Conservation (phyloP, 1,139 yeast species). For the Taphrina betulina region DNA sequence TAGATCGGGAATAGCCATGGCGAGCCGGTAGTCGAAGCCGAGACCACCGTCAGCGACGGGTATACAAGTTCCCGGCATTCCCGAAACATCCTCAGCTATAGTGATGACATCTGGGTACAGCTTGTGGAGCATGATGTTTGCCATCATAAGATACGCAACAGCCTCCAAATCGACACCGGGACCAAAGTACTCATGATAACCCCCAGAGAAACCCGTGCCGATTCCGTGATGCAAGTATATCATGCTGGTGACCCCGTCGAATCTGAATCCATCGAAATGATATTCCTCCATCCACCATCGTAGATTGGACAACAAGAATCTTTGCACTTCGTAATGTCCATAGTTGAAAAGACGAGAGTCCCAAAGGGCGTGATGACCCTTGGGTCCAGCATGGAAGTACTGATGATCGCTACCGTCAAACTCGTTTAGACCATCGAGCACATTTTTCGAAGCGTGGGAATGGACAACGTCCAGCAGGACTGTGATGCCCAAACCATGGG, state of each 20-base stretch:
- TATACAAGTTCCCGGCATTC: constrained; percentile 91
- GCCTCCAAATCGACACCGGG: constrained; percentile 85
- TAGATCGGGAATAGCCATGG: constrained; percentile 99
- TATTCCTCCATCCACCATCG: constrained; percentile 80
- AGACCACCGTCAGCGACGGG: constrained; percentile 76
- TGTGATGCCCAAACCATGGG: constrained; percentile 81
- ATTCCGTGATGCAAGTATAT: constrained; percentile 88
- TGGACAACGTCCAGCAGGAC: constrained; percentile 91
- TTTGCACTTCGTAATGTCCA: constrained; percentile 81
- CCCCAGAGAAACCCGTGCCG: constrained; percentile 85
- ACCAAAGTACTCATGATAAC: constrained; percentile 85
- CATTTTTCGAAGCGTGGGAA: constrained; percentile 93
- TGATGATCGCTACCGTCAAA: constrained; percentile 96
- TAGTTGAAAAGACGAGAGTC: constrained; percentile 91
- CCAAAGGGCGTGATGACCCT: constrained; percentile 90
- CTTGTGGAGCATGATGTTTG: constrained; percentile 69
- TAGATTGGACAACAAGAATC: constrained; percentile 84
- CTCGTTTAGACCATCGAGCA: constrained; percentile 85
- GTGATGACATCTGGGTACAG: constrained; percentile 62
- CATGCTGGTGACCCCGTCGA: constrained; percentile 96
- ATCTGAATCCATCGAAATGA: constrained; percentile 90
- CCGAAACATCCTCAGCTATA: constrained; percentile 95
- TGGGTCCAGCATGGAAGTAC: constrained; percentile 82
- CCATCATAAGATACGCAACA: constrained; percentile 78
- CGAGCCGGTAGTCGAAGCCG: constrained; percentile 88